Evolutionary conservation across 371 early-diverging fungal species (phyloP), one percentile per base, ranked within the genome.

Genomic region (Mucor indicus): DNA sequence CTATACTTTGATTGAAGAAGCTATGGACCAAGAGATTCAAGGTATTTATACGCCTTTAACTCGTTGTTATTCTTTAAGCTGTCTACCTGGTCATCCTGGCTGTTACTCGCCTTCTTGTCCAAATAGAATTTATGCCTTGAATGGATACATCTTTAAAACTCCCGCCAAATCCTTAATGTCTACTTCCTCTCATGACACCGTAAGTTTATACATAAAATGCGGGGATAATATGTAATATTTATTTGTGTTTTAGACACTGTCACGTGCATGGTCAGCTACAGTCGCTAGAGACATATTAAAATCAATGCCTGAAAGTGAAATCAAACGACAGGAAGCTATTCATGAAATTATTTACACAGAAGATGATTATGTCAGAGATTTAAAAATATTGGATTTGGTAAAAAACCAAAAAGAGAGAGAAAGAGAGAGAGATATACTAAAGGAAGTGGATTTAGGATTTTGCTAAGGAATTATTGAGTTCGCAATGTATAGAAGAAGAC

Each of bases 281-380:
- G 88, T 87, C 3, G 79, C 92, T 3, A 81, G 80, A 44, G 87
- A 86, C 8, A 73, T 96, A 13, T 59, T 87, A 4, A 81, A 87
- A 23, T 77, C 83, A 0, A 79, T 90, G 5, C 84, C 90, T 10
- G 71, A 81, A 21, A 58, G 77, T 30, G 97, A 96, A 65, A 81
- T 85, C 53, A 87, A 86, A 49, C 79, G 96, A 1, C 97, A 96
- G 60, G 95, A 96, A 64, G 87, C 87, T 12, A 91, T 96, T 53
- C 93, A 85, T 66, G 97, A 96, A 70, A 50, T 95, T 31, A 89
- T 96, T 31, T 82, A 90, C 44, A 92, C 91, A 2, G 96, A 96
- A 60, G 85, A 86, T 54, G 92, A 94, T 61, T 96, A 88, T 66
- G 92, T 93, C 16, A 82, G 83, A 23, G 97, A 96, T 59, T 53